Base-by-base conservation (phyloP, 1,139 yeast genomes). In the Blastobotrys petasosporus region DNA sequence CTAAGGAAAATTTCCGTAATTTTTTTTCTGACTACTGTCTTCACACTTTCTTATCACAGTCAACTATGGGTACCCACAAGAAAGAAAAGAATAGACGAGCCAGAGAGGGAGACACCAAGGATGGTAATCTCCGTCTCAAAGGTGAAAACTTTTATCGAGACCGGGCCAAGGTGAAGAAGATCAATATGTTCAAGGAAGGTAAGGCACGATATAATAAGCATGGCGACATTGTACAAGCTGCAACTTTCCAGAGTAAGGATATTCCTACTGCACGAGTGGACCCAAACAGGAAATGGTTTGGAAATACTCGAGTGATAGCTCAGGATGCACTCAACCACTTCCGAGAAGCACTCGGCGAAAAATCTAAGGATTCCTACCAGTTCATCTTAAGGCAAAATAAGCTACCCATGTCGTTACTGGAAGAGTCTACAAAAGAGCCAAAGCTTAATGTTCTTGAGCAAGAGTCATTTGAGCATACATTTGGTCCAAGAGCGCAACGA, bases 251-350 rank as follows among this genome's bases (percentile, higher is more conserved):
- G 65, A 82, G 86, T 55, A 80, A 88, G 2, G 94, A 88, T 54
- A 75, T 86, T 31, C 97, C 97, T 15, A 79, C 75, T 53, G 98
- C 97, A 1, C 75, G 98, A 55, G 94, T 92, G 39, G 96, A 87
- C 62, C 98, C 98, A 4, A 90, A 92, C 65, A 79, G 95, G 64
- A 80, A 92, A 61, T 92, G 98, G 98, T 94, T 92, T 63, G 97
- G 97, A 45, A 92, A 88, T 67, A 88, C 98, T 25, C 79, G 98
- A 61, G 98, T 92, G 39, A 92, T 92, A 61, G 92, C 97, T 2
- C 98, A 92, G 64, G 97, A 94, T 71, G 96, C 98, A 1, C 73
- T 92, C 61, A 73, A 85, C 37, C 97, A 92, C 69, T 92, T 92
- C 69, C 77, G 98, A 65, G 94, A 87, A 58, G 97, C 97, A 6